A percentile compares a stretch with the other conserved stretches of the same genome.
phyloP scores from a whole-genome alignment of 441 rosid species.

The Erodium trifolium region DNA sequence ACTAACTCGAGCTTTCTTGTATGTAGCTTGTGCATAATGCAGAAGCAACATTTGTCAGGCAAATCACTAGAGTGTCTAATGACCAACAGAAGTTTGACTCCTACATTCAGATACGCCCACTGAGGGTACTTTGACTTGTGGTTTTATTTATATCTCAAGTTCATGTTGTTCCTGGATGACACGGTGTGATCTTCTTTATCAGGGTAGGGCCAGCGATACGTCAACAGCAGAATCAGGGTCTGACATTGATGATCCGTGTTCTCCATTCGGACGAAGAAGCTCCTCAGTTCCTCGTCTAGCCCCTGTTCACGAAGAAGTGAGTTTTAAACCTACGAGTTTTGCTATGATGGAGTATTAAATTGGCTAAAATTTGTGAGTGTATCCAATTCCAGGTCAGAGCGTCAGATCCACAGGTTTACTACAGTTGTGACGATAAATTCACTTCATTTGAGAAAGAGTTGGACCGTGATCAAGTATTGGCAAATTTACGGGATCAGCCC shows the following conservation, averaged over 20 bases:
- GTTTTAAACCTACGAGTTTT: constrained; percentile 18
- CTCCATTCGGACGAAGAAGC: constrained; percentile 34
- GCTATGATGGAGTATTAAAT: background rate
- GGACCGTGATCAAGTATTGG: constrained; percentile 24
- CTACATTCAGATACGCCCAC: constrained; percentile 36
- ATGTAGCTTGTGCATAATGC: constrained; percentile 59
- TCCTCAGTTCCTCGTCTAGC: constrained; percentile 40
- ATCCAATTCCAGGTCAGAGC: constrained; percentile 37
- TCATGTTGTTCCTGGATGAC: constrained; percentile 7
- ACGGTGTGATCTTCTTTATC: constrained; percentile 15
- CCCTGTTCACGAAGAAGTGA: constrained; percentile 62
- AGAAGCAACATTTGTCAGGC: constrained; percentile 54
- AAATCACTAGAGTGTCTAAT: constrained; percentile 45
- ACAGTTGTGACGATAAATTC: constrained; percentile 63
- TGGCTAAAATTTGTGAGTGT: constrained; percentile 16
- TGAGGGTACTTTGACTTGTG: constrained; percentile 34
- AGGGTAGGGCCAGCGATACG: constrained; percentile 50
- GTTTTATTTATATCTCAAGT: constrained; percentile 9
- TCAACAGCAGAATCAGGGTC: constrained; percentile 57
- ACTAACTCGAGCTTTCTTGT: constrained; percentile 19
- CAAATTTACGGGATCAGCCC: constrained; percentile 28
- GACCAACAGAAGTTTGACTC: constrained; percentile 41
- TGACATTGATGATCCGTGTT: constrained; percentile 51
- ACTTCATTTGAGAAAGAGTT: constrained; percentile 29
- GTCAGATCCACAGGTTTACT: constrained; percentile 53